Base-by-base conservation (phyloP, 1,284 basidiomycete species). In the Ceratobasidium papillatum region DNA sequence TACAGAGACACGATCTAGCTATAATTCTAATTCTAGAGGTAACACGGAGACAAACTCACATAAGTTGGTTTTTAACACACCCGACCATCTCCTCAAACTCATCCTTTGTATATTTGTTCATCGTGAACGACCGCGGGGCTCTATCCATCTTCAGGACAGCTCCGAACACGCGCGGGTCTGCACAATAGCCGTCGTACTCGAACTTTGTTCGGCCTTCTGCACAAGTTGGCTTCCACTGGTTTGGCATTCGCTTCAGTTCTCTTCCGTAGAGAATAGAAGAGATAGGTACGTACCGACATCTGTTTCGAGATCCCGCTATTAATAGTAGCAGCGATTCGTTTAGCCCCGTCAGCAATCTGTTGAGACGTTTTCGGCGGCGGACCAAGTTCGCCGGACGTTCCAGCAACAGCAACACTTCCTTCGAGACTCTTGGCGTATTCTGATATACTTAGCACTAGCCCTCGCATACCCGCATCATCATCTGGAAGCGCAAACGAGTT, bases 81-180 rank as follows among this genome's bases (percentile, higher is more conserved):
- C 74, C 45, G 30, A 54, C 17, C 58, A 47, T 52, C 32, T 14
- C 63, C 22, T 63, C 45, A 64, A 75, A 75, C 8, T 69, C 66
- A 1, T 59, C 66, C 22, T 34, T 19, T 2, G 65, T 47, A 54
- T 27, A 62, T 38, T 66, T 45, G 8, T 54, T 36, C 14, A 22
- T 45, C 22, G 19, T 51, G 1, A 32, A 69, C 32, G 19, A 32
- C n/a, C 22, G 47, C 0, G 43, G 41, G n/a, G n/a, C n/a, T 43
- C 61, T 51, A 8, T 69, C 32, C 11, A 62, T 32, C 19, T 49
- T 36, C 9, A 68, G 32, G n/a, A 54, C n/a, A n/a, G 38, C 43
- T 0, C 45, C 58, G 19, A 54, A 72, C 25, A 71, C 43, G 8
- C 66, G 66, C 5, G 52, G 38, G 38, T 71, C 66, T 0, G 66